These are phyloP conservation scores for Tubosaeta sp. DNA, from an alignment of 768 basidiomycete genomes.

Conservation along the genomic window DNA sequence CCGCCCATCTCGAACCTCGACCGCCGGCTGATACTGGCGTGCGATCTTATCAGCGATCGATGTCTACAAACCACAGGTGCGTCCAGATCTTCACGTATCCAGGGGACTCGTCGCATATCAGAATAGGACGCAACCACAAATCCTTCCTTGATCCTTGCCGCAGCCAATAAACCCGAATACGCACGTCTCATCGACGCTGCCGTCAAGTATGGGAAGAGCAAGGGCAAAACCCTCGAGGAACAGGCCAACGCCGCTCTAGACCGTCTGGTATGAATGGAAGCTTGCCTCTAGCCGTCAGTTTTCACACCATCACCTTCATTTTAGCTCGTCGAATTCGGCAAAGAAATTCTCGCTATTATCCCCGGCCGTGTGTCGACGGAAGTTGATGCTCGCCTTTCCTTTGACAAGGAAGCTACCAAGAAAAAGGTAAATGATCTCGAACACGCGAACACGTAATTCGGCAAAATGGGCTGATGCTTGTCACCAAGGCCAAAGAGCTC, in stretches of 20 bases:
- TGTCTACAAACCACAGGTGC: constrained; percentile 90
- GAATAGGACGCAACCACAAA: constrained; percentile 94
- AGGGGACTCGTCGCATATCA: constrained; percentile 6
- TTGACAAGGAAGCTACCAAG: constrained; percentile 91
- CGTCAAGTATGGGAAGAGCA: constrained; percentile 68
- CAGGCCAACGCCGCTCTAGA: constrained; percentile 82
- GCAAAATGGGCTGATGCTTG: constrained; percentile 8
- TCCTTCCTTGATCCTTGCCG: constrained; percentile 91
- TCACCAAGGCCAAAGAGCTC: constrained; percentile 66
- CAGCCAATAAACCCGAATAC: constrained; percentile 88
- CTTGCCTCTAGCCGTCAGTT: constrained; percentile 5
- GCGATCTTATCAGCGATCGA: constrained; percentile 68
- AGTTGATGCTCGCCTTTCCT: constrained; percentile 96
- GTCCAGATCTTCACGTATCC: constrained; percentile 16
- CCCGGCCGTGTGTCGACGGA: constrained; percentile 99
- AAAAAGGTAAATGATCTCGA: constrained; percentile 54
- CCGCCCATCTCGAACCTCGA: constrained; percentile 4
- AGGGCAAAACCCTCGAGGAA: constrained; percentile 71
- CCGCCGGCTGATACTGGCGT: constrained; percentile 19
- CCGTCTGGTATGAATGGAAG: constrained; percentile 64
- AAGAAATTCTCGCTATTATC: constrained; percentile 90
- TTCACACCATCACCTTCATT: constrained; percentile 14
- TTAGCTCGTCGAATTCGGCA: constrained; percentile 96
- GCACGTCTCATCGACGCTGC: constrained; percentile 74
- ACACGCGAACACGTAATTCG: constrained; percentile 21